Conservation (phyloP, 2,329 filamentous ascomycete species). For the Stromatinia cepivora region DNA sequence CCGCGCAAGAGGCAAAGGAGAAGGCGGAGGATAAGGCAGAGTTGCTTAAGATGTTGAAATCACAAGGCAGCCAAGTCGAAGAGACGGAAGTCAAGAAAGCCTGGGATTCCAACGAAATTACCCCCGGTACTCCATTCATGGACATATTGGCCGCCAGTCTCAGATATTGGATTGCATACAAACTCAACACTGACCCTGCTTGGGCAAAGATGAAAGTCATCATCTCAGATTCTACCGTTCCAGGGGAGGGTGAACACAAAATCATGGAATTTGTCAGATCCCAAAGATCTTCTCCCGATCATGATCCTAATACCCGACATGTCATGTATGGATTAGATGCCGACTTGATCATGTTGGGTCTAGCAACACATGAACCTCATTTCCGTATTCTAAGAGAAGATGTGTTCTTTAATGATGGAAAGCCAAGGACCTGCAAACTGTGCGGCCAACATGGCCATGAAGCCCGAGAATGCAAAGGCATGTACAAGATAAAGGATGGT, state of each 20-base stretch:
- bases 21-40: conserved; percentile 91
- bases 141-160: conserved; percentile 86
- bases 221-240: conserved; percentile 96
- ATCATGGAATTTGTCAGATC: conserved; percentile 98
- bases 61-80: conserved; percentile 66
- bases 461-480: conserved; percentile 78
- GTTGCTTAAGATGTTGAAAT: conserved; percentile 78
- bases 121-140: conserved; percentile 98
- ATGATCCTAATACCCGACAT: conserved; percentile 95
- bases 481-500: conserved; percentile 73
- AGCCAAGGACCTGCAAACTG: conserved; percentile 76
- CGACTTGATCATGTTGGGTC: conserved; percentile 96
- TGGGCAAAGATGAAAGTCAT: conserved; percentile 98
- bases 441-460: conserved; percentile 94
- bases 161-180: conserved; percentile 96
- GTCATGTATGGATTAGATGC: conserved; percentile 98
- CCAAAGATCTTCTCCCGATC: conserved; percentile 83
- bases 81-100: conserved; percentile 76
- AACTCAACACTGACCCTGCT: conserved; percentile 92
- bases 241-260: conserved; percentile 97
- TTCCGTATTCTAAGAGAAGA: conserved; percentile 96
- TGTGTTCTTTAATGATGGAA: conserved; percentile 89
- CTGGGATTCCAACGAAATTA: conserved; percentile 86
- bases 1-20: conserved; percentile 90
- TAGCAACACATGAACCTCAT: conserved; percentile 95